phyloP scores from a whole-genome alignment of 768 basidiomycete genomes.

The Russula sp. region DNA sequence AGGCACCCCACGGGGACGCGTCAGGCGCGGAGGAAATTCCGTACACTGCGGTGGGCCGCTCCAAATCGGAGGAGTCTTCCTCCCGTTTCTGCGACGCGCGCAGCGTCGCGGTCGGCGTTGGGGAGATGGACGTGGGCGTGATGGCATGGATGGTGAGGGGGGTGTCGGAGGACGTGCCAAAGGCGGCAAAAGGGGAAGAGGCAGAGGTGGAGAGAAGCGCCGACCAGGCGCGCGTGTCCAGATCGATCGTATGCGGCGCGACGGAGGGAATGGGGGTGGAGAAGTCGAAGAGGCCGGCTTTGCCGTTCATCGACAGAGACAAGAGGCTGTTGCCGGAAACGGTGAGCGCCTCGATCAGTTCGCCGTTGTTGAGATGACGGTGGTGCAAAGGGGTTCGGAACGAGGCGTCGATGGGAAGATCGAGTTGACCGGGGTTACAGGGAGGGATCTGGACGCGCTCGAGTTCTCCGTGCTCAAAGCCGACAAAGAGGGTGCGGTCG shows the following conservation, averaged over 20 bases:
- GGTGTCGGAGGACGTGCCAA: conserved; percentile 53
- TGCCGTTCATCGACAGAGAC: conserved; percentile 51
- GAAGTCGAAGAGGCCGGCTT: conserved; percentile 33
- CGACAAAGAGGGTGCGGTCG: conserved; percentile 44
- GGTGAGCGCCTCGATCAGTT: conserved; percentile 51
- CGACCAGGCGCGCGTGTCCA: conserved; percentile 55
- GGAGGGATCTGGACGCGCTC: conserved; percentile 38
- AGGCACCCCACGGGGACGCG: conserved; percentile 60
- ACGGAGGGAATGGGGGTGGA: conserved; percentile 17
- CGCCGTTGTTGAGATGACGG: conserved; percentile 32
- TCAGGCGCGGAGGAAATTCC: conserved; percentile 55
- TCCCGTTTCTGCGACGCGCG: conserved; percentile 30
- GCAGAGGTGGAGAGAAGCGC: conserved; percentile 47
- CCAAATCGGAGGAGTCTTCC: conserved; percentile 3
- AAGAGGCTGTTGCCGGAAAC: conserved; percentile 40
- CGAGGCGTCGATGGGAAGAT: conserved; percentile 20
- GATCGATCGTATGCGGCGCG: conserved; percentile 31
- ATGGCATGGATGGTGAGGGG: conserved; percentile 57
- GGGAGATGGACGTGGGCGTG: conserved; percentile 37
- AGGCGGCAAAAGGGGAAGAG: conserved; percentile 53
- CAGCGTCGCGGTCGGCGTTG: conserved; percentile 43
- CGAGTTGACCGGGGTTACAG: conserved; percentile 15
- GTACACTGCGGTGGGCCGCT: conserved; percentile 55
- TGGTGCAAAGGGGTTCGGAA: conserved; percentile 23
- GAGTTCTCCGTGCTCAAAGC: conserved; percentile 51